Base-by-base conservation (phyloP, 495 filamentous ascomycete species). In the Glarea lozoyensis region DNA sequence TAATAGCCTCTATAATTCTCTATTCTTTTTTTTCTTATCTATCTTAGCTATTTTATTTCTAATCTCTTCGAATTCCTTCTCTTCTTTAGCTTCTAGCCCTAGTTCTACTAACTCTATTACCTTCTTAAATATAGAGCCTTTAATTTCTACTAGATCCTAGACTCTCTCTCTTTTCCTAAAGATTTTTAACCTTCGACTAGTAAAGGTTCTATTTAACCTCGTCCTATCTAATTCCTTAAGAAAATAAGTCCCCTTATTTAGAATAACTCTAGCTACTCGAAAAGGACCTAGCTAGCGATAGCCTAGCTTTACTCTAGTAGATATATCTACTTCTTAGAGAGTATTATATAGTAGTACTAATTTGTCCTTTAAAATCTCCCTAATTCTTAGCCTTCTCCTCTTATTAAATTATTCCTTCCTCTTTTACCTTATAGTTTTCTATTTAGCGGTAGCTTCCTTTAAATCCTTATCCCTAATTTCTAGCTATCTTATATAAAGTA, bases 301-400 rank as follows among this genome's bases (percentile, higher is more conserved):
- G 7, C 18, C 36, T 15, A 39, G 36, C 36, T 39, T 39, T 7
- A 17, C 15, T 6, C 36, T 7, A 7, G 36, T 7, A 9, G 36
- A 39, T 19, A 39, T 39, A 15, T 39, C 36, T 9, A 19, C 18
- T 15, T 39, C 36, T 15, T 39, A 19, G 10, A 21, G 16, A 5
- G 36, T 19, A 22, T 39, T 19, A 24, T 39, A 19, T 10, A 39
- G 36, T 19, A 39, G 36, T 11, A 39, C 36, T 4, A 39, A 7
- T 9, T 24, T 11, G 15, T 19, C 36, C 21, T 7, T 15, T 19
- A 6, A 9, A 4, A 39, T 21, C 4, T 22, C 18, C 36, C 4
- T 21, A 17, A 15, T 20, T 7, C 36, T 5, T 4, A 39, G 5
- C 7, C 32, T 9, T 15, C 32, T 9, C 6, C 6, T 35, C 6